Evolutionary conservation across 2,329 filamentous ascomycete species (phyloP).

Genomic region (Acrodontium crateriforme): DNA sequence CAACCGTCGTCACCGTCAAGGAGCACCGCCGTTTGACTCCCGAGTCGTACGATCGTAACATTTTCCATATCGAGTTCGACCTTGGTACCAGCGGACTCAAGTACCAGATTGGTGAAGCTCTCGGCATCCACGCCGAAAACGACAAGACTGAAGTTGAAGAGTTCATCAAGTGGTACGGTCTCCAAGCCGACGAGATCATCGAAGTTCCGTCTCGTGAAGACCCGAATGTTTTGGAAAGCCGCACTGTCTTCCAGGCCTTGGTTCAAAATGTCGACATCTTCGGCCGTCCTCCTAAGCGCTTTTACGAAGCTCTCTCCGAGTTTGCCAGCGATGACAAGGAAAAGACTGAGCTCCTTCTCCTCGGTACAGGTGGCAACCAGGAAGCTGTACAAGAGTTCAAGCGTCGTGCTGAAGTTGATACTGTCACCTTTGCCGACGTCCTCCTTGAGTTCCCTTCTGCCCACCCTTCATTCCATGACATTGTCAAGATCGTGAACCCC

Average conservation of each 20-base stretch:
- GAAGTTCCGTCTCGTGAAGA: conserved; percentile 82
- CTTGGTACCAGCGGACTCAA: conserved; percentile 79
- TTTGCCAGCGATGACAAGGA: conserved; percentile 74
- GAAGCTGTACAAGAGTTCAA: conserved; percentile 87
- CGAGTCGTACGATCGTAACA: conserved; percentile 82
- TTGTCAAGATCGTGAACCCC: conserved; percentile 73
- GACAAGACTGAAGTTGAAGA: conserved; percentile 61
- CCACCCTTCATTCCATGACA: conserved; percentile 74
- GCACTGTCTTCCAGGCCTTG: conserved; percentile 85
- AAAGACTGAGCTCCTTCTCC: conserved; percentile 61
- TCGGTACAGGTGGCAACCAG: conserved; percentile 48
- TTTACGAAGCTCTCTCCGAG: conserved; percentile 84
- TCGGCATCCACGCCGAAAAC: conserved; percentile 94
- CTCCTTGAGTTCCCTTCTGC: conserved; percentile 82
- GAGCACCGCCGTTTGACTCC: conserved; percentile 93
- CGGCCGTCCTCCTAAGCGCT: conserved; percentile 89
- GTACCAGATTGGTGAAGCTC: conserved; percentile 93
- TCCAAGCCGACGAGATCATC: conserved; percentile 72
- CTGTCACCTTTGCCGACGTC: conserved; percentile 78
- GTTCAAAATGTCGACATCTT: conserved; percentile 93
- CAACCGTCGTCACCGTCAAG: conserved; percentile 75
- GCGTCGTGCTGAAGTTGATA: conserved; percentile 79
- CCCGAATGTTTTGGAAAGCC: conserved; percentile 58
- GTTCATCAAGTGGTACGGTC: conserved; percentile 82
- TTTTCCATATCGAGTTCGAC: conserved; percentile 99